Evolutionary conservation across 805 yeast genomes (phyloP), one percentile per base, ranked within the genome.

Genomic region (Candida saitoana): DNA sequence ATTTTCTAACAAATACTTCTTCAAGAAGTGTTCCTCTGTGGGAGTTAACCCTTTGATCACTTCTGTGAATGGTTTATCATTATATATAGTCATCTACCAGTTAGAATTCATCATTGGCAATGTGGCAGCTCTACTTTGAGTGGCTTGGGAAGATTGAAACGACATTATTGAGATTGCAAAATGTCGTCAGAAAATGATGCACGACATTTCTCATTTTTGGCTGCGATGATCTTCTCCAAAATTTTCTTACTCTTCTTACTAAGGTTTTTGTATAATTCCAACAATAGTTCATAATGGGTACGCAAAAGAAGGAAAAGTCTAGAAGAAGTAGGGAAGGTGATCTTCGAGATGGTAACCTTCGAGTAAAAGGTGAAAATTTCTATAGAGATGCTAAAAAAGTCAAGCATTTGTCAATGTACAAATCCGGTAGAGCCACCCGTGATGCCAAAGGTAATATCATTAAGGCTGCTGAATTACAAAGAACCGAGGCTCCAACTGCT

Each of bases 341-440:
- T 54, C 73, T 80, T 52, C 77, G 87, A 56, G 96, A 87, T 63
- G 96, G 96, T 20, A 91, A 91, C 56, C 76, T 93, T 44, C 82
- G 95, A 48, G 95, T 87, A 40, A 91, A 91, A 62, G 99, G 99
- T 57, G 99, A 91, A 67, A 91, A 91, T 71, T 91, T 91, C 66
- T 91, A 91, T 71, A 72, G 88, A 55, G 97, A 90, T 79, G 91
- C 96, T 41, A 88, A 89, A 60, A 87, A 87, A 59, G 96, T 90
- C 45, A 83, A 87, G 63, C 87, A 80, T 61, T 73, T 93, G 57
- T 85, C 80, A 60, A 91, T 91, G 98, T 91, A 89, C 71, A 93
- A 87, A 58, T 80, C 84, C 40, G 97, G 98, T 43, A 77, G 86
- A 50, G 95, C 96, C 31, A 80, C 77, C 41, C 77, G 96, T 53